Evolutionary conservation across 2,329 filamentous ascomycete species (phyloP).

Genomic region (Thielaviopsis euricoi): DNA sequence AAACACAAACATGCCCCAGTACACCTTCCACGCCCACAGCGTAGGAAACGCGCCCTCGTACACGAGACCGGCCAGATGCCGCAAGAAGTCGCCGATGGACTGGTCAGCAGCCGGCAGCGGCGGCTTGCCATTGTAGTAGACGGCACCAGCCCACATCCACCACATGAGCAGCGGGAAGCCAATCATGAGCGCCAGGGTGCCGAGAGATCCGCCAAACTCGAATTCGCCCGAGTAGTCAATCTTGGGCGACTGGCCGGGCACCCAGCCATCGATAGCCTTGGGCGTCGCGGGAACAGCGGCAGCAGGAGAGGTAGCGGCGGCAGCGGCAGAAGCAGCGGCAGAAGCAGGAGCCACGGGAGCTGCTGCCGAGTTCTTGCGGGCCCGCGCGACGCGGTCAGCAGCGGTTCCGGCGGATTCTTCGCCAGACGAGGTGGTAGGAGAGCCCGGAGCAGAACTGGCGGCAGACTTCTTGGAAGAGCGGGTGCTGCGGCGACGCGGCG

Average conservation of each 20-base stretch:
- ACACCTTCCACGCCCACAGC: constrained; percentile 72
- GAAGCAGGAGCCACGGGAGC: not conserved
- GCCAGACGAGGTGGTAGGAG: not conserved
- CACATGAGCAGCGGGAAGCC: constrained; percentile 92
- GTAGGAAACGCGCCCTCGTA: constrained; percentile 77
- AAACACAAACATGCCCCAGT: constrained; percentile 84
- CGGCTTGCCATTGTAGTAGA: constrained; percentile 75
- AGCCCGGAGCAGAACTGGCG: not conserved
- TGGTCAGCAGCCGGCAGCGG: constrained; percentile 51
- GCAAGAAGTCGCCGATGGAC: constrained; percentile 52
- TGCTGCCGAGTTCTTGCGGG: constrained; percentile 2
- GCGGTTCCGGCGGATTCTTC: not conserved
- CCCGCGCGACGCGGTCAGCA: not conserved
- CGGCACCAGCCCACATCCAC: constrained; percentile 97
- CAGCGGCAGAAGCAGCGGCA: constrained; percentile 3
- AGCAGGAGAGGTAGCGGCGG: constrained; percentile 16
- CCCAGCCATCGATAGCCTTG: constrained; percentile 38
- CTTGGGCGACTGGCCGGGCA: constrained; percentile 41
- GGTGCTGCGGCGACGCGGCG: not conserved
- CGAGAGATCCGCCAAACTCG: constrained; percentile 81
- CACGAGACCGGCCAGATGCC: constrained; percentile 53
- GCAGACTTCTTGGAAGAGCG: constrained; percentile 1
- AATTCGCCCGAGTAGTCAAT: constrained; percentile 46
- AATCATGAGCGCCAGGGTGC: constrained; percentile 72
- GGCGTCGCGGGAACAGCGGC: constrained; percentile 14